These are phyloP conservation scores for Saturnispora quitensis DNA, from an alignment of 805 yeast genomes.

Conservation along the genomic window DNA sequence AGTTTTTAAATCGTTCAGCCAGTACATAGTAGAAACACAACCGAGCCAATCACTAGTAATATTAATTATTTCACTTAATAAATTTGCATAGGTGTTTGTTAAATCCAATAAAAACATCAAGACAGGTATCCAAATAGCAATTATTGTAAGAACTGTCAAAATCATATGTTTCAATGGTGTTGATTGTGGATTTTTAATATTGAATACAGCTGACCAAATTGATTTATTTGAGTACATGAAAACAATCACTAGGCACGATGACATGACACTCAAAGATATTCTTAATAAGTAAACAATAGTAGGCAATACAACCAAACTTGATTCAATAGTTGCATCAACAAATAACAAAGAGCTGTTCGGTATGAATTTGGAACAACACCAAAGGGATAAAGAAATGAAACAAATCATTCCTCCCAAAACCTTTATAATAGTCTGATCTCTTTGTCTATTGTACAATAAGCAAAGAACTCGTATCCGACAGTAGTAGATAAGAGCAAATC, in stretches of 20 bases:
- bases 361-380: constrained; percentile 5
- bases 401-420: neutral
- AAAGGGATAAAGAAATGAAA: neutral
- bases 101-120: constrained; percentile 72
- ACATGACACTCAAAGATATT: constrained; percentile 51
- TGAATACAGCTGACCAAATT: constrained; percentile 38
- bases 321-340: constrained; percentile 22
- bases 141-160: constrained; percentile 45
- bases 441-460: neutral
- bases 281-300: constrained; percentile 58
- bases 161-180: constrained; percentile 33
- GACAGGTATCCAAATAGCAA: constrained; percentile 51
- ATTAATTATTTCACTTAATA: constrained; percentile 63
- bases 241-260: constrained; percentile 2
- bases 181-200: constrained; percentile 31
- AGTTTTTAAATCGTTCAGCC: constrained; percentile 60
- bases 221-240: constrained; percentile 39
- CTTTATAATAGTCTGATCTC: constrained; percentile 1
- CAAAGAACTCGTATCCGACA: neutral
- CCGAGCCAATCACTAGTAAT: constrained; percentile 63
- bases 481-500: neutral
- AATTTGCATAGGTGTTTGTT: constrained; percentile 65
- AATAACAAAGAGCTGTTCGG: constrained; percentile 1
- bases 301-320: constrained; percentile 8
- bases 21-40: constrained; percentile 77